These are phyloP conservation scores for Ophiosphaerella narmari DNA, from an alignment of 2,329 filamentous ascomycete genomes.

Conservation along the genomic window DNA sequence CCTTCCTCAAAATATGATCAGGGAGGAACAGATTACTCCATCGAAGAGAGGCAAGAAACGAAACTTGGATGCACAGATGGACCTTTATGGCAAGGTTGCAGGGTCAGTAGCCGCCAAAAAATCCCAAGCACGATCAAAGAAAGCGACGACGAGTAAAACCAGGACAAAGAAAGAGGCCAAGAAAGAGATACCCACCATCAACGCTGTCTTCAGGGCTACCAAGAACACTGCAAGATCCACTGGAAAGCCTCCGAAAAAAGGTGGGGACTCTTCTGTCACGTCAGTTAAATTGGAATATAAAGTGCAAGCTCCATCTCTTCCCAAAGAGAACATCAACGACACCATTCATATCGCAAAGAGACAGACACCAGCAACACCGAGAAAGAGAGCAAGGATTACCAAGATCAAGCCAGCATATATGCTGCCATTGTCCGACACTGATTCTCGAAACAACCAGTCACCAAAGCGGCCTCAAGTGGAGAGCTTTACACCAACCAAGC, in stretches of 20 bases:
- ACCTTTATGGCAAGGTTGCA: constrained; percentile 26
- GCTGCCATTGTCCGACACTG: constrained; percentile 32
- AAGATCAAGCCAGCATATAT: constrained; percentile 30
- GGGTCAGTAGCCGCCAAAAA: constrained; percentile 30
- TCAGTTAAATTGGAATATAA: constrained; percentile 13
- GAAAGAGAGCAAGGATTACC: constrained; percentile 22
- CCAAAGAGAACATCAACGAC: constrained; percentile 19
- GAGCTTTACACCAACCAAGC: constrained; percentile 34
- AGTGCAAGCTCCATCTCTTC: constrained; percentile 7
- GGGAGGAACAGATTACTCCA: constrained; percentile 34
- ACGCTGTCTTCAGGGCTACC: constrained; percentile 34
- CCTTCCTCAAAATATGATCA: constrained; percentile 23
- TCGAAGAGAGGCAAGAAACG: constrained; percentile 41
- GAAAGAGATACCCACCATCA: constrained; percentile 30
- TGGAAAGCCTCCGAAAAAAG: constrained; percentile 16
- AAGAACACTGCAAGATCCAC: constrained; percentile 27
- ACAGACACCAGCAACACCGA: constrained; percentile 24
- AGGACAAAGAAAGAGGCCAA: constrained; percentile 33
- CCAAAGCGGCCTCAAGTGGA: constrained; percentile 35
- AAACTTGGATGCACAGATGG: constrained; percentile 30
- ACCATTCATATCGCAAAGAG: constrained; percentile 14
- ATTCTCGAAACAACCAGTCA: constrained; percentile 39
- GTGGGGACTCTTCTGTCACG: constrained; percentile 3
- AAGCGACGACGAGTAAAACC: constrained; percentile 26
- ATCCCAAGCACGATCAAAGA: constrained; percentile 35